These are phyloP conservation scores for Solanum ossicruentum DNA, from an alignment of 257 asterid genomes.

Conservation along the genomic window DNA sequence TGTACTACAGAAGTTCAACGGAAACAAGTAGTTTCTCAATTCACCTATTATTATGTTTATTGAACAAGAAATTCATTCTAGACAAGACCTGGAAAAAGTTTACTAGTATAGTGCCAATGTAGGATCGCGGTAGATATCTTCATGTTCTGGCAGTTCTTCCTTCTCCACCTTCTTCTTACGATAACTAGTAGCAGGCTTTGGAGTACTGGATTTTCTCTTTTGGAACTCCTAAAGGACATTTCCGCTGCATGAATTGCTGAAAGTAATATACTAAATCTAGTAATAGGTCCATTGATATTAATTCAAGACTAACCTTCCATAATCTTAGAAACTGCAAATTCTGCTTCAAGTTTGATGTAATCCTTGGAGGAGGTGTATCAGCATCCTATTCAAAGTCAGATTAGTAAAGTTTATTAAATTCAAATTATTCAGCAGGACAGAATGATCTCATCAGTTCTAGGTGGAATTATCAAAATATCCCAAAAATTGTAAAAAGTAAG, in stretches of 20 bases:
- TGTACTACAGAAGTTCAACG: slow-evolving; percentile 36
- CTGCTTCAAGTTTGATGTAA: slow-evolving; percentile 86
- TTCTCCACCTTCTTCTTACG: slow-evolving; percentile 78
- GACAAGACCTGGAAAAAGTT: slow-evolving; percentile 20
- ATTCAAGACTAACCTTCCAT: slow-evolving; percentile 50
- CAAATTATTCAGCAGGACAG: not conserved
- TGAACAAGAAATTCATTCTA: slow-evolving; percentile 1
- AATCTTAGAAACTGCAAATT: slow-evolving; percentile 65
- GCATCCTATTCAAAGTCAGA: slow-evolving; percentile 34
- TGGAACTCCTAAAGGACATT: slow-evolving; percentile 47
- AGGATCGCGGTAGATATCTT: slow-evolving; percentile 75
- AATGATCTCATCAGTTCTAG: not conserved
- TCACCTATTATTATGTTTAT: not conserved
- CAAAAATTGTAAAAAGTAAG: not conserved
- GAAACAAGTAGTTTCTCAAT: not conserved
- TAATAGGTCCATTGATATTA: not conserved
- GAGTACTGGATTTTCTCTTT: slow-evolving; percentile 43
- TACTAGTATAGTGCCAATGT: slow-evolving; percentile 71
- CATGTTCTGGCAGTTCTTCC: slow-evolving; percentile 70
- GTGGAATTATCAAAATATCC: not conserved
- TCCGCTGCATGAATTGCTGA: slow-evolving; percentile 3
- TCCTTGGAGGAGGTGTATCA: slow-evolving; percentile 71
- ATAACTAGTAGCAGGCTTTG: slow-evolving; percentile 83
- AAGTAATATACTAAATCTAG: not conserved
- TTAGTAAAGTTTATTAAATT: not conserved